Evolutionary conservation across 371 early-diverging fungal species (phyloP).

Genomic region (Rhizomucor miehei): DNA sequence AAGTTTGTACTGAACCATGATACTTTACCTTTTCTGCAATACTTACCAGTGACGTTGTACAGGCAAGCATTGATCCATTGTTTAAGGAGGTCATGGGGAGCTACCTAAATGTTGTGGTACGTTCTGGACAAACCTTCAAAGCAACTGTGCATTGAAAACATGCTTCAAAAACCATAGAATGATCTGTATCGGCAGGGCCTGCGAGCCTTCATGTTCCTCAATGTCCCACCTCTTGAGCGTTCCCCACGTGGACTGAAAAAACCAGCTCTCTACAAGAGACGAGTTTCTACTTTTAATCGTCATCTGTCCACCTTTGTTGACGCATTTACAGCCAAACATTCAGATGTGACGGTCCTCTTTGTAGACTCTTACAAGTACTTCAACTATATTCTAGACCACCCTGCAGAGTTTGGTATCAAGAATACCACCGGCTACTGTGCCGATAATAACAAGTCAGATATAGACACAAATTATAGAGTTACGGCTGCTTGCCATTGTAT

Average conservation of each 20-base stretch:
- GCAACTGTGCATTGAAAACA: no score
- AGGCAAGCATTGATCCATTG: neutral
- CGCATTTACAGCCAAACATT: neutral
- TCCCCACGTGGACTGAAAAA: conserved; percentile 3
- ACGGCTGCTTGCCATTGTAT: conserved; percentile 2
- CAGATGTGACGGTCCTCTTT: conserved; percentile 2
- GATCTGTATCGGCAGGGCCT: conserved; percentile 3
- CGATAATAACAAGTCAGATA: neutral
- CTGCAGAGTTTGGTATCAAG: conserved; percentile 4
- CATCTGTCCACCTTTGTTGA: neutral
- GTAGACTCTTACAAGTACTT: conserved; percentile 14
- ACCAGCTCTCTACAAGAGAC: neutral
- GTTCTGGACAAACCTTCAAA: no score
- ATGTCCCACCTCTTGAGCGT: conserved; percentile 17
- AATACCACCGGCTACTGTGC: conserved; percentile 5
- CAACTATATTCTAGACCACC: conserved; percentile 6
- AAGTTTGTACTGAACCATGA: no score
- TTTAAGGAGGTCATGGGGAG: neutral
- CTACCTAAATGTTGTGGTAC: no score
- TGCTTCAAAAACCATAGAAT: no score
- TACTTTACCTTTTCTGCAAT: no score
- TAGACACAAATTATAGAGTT: no score
- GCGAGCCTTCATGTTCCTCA: conserved; percentile 11
- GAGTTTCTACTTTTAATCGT: conserved; percentile 4
- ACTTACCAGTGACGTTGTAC: neutral